Base-by-base conservation (phyloP, 2,329 filamentous ascomycete species). In the Colletotrichum karsti region DNA sequence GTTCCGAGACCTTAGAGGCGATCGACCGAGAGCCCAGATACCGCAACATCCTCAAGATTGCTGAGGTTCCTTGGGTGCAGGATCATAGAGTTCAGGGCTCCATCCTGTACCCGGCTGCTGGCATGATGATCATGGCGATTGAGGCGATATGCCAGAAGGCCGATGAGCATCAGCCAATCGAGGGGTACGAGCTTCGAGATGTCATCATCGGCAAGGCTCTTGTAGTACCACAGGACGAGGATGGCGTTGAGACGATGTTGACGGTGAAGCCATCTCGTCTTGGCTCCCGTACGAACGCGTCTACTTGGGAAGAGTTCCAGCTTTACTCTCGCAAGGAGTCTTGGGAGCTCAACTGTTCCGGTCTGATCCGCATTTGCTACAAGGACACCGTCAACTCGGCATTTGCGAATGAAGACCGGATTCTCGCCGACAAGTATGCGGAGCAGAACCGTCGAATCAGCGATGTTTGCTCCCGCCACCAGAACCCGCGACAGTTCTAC, bases 81-180 rank as follows among this genome's bases (percentile, higher is more conserved):
- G 82, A 85, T 68, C 84, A 85, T 73, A 71, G 73, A n/a, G 81
- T 85, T 72, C 77, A 83, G 63, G 81, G 76, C 71, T 75, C 81
- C 53, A 77, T 78, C 65, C 79, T 83, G 70, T 80, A 79, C 61
- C 77, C 81, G 57, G 77, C 76, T 13, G 74, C 76, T 9, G 80
- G 78, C 39, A 72, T 73, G 18, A 72, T 77, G 3, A 75, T 77
- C 15, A 74, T 80, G 63, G 66, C 62, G 7, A 59, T 69, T 18
- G 71, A 70, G 33, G 63, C 64, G 2, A 39, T 67, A 2, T 28
- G 48, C 9, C 61, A 65, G 39, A 28, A 56, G 12, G 20, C 20
- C 42, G 42, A 24, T 13, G 18, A 26, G 42, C 5, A 7, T 12
- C 42, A 46, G 13, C 18, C 12, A 13, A 12, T 7, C 9, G 20